Base-by-base conservation (phyloP, 495 filamentous ascomycete genomes). In the Podospora pseudopauciseta region DNA sequence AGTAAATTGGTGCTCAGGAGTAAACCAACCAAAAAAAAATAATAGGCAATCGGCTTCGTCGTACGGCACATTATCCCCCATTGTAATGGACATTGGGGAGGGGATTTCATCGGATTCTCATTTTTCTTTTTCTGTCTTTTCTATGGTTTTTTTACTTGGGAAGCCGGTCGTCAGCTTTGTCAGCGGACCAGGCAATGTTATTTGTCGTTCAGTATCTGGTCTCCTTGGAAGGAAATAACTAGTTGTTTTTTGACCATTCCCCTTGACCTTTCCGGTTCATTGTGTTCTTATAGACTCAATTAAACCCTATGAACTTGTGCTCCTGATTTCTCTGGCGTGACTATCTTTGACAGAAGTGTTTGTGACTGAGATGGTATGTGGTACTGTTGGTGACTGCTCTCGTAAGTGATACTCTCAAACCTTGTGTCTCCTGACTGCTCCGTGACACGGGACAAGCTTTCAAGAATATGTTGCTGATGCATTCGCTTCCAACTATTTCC, bases 11-110 rank as follows among this genome's bases (percentile, higher is more conserved):
- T 63, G 61, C 61, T 20, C 13, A 49, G 13, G 9, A 63, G 32
- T 23, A 49, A 44, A 49, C 61, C 28, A 63, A 63, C 20, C 26
- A 28, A 39, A 63, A 63, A 63, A 44, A 61, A 61, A 69, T 49
- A 65, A 68, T 49, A 65, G 71, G 72, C 74, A 74, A 67, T 75
- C 71, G 68, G 72, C 69, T 74, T 73, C 63, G 64, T 65, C 68
- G 71, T 76, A 73, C 28, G 72, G 72, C 68, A 73, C 67, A 73
- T 68, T 69, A 76, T 65, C 73, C 75, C 77, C 72, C 77, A 69
- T 53, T 76, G 71, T 19, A 34, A 16, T 5, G 26, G 26, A 23
- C 71, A 65, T 70, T 70, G 75, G 69, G 75, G 76, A 77, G 75
- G 75, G 76, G 76, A 64, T 69, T 72, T 70, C 57, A 58, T 26